A percentile compares a stretch with the other conserved stretches of the same genome.
Conservation (phyloP, 495 filamentous ascomycete genomes). For the Aspergillus hancockii region DNA sequence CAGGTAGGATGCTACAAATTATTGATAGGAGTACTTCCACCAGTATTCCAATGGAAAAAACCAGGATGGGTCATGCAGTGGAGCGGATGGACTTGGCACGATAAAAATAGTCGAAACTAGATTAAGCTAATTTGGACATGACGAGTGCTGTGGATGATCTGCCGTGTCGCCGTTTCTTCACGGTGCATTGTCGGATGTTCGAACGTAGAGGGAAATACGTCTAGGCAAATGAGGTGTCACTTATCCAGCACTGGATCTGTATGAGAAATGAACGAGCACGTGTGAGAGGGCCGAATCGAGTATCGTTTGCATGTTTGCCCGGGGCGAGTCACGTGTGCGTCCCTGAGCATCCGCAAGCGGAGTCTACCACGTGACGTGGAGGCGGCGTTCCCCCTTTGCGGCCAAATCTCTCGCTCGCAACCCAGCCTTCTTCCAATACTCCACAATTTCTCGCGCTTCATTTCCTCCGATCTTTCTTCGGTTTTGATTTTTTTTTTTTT, state of each 20-base stretch:
- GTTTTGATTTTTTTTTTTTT: slow-evolving; percentile 4
- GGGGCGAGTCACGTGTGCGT: background rate
- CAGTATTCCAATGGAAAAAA: background rate
- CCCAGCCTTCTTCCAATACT: background rate
- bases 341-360: background rate
- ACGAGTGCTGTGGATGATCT: background rate
- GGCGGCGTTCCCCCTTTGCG: slow-evolving; percentile 19
- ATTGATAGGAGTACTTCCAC: too few relatives aligned
- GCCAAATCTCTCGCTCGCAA: slow-evolving; percentile 6
- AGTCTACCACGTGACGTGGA: slow-evolving; percentile 17
- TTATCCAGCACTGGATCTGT: background rate
- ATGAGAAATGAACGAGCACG: background rate
- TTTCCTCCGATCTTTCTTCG: background rate
- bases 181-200: background rate
- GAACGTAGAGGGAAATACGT: background rate
- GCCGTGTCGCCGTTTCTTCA: background rate
- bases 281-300: background rate
- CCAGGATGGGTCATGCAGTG: background rate
- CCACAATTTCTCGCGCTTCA: background rate
- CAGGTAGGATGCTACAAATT: too few relatives aligned
- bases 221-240: background rate
- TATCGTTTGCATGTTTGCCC: background rate
- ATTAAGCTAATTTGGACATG: background rate
- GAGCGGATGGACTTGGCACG: background rate
- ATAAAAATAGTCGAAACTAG: background rate